Evolutionary conservation across 176 grass and related monocot genomes (phyloP).

Genomic region (Juncus inflexus): DNA sequence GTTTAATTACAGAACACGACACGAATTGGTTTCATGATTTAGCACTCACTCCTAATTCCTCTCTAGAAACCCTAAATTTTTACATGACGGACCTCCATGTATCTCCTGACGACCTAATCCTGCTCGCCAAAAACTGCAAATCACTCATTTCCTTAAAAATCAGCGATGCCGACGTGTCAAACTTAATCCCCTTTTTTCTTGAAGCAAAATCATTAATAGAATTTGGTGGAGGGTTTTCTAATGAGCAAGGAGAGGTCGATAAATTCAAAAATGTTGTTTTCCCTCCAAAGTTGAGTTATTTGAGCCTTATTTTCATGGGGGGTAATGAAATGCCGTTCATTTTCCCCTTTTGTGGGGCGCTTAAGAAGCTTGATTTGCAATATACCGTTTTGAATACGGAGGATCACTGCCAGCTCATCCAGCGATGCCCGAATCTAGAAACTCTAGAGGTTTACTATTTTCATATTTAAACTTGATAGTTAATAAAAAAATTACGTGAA

Average conservation of each 20-base stretch:
- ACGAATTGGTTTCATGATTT: constrained; percentile 55
- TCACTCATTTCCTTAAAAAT: constrained; percentile 72
- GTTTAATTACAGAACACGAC: constrained; percentile 35
- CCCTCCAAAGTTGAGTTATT: constrained; percentile 53
- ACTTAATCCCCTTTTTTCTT: constrained; percentile 51
- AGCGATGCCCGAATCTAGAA: constrained; percentile 64
- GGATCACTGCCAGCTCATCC: constrained; percentile 76
- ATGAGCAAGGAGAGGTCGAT: constrained; percentile 48
- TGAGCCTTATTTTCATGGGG: constrained; percentile 73
- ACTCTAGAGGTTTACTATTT: constrained; percentile 52
- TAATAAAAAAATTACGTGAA: too few species aligned
- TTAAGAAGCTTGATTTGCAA: constrained; percentile 85
- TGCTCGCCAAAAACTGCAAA: constrained; percentile 60
- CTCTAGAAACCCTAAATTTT: constrained; percentile 60
- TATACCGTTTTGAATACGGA: constrained; percentile 80
- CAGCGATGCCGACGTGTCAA: constrained; percentile 62
- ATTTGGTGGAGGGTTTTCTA: constrained; percentile 64
- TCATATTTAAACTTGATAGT: not conserved
- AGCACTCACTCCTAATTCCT: constrained; percentile 34
- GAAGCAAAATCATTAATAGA: constrained; percentile 46
- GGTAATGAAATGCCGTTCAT: constrained; percentile 55
- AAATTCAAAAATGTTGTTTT: constrained; percentile 51
- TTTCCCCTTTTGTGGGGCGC: constrained; percentile 52
- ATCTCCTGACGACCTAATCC: constrained; percentile 45
- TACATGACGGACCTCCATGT: constrained; percentile 57